Evolutionary conservation across 176 grass and related monocot genomes (phyloP), one percentile per base, ranked within the genome.

Genomic region (Rhynchospora pubera): DNA sequence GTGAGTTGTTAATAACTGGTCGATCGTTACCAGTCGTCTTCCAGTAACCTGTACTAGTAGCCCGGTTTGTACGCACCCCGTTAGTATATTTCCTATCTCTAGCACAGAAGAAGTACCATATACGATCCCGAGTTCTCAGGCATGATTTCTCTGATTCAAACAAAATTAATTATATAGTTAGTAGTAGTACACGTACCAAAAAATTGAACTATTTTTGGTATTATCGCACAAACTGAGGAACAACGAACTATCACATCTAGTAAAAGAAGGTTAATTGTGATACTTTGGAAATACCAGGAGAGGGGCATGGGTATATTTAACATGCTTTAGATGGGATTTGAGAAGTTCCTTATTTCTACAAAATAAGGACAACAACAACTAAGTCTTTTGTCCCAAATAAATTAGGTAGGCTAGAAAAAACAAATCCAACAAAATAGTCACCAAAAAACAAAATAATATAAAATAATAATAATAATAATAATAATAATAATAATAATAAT

Each of bases 21-120:
- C 87, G 87, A 61, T 97, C 95, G 82, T 88, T 97, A 82, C 95
- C 95, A 68, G 92, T 97, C 34, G 95, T 87, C 62, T 97, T 97
- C 95, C 92, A 97, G 50, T 89, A 97, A 34, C 95, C 95, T 81
- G 63, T 80, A 67, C 90, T 84, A 34, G 95, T 94, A 52, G 95
- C 89, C 13, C 92, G 87, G 51, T 97, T 97, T 46, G 92, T 89
- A 46, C 92, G 89, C 34, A 72, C 79, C 10, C 95, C 90, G 62
- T 85, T 91, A 78, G 88, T 84, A 87, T 94, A 97, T 55, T 97
- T 97, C 72, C 66, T 92, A 79, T 91, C 92, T 15, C 92, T 87
- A 23, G 85, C 66, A 39, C 94, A 94, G 87, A 97, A 97, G 83
- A 97, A 94, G 70, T 94, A 93, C 95, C 92, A 97, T 18, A 91